phyloP scores from a whole-genome alignment of 495 filamentous ascomycete genomes.

The Annulohypoxylon maeteangense region DNA sequence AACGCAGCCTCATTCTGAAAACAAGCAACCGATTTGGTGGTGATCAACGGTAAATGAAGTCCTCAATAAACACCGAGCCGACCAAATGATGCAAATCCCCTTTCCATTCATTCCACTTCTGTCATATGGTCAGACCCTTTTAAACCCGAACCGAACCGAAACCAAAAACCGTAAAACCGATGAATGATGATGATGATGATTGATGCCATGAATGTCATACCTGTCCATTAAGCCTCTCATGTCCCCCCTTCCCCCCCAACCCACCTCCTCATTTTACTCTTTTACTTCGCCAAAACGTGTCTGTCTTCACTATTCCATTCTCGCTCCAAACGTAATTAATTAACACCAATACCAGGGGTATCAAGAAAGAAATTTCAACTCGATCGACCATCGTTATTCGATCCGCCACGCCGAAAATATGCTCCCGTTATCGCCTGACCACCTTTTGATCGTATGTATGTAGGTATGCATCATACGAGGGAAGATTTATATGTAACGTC shows the following conservation, averaged over 20 bases:
- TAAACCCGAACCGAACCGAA: constrained; percentile 11
- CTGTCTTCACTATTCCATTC: constrained; percentile 7
- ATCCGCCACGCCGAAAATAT: constrained; percentile 33
- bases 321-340: constrained; percentile 22
- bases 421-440: constrained; percentile 13
- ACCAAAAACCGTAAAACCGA: neutral
- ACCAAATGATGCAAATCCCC: neutral
- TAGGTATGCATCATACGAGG: constrained; percentile 5
- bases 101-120: neutral
- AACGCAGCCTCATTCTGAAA: neutral
- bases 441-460: constrained; percentile 13
- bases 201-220: constrained; percentile 39
- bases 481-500: constrained; percentile 12
- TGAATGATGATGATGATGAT: constrained; percentile 19
- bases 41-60: neutral
- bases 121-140: neutral
- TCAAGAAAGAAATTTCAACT: constrained; percentile 40
- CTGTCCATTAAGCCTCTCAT: constrained; percentile 18
- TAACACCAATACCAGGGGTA: constrained; percentile 38
- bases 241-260: no score
- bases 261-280: neutral
- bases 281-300: constrained; percentile 5
- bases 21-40: neutral
- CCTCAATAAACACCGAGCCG: constrained; percentile 4
- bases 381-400: constrained; percentile 37